Evolutionary conservation across 306 rosid species (phyloP).

Genomic region (Casuarina cunninghamiana): DNA sequence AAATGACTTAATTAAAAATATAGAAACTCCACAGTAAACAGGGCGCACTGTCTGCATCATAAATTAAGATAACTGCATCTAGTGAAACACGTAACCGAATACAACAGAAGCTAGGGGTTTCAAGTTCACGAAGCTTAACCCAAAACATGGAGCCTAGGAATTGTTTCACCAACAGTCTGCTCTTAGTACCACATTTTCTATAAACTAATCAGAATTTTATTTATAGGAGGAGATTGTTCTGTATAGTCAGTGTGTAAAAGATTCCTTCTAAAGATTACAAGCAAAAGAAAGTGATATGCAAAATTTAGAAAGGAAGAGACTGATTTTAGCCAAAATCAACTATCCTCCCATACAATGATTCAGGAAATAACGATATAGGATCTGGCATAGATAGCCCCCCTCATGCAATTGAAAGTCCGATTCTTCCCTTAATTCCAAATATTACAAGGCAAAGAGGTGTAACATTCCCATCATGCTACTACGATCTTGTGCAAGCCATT

Average conservation of each 20-base stretch:
- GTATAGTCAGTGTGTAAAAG: neutral
- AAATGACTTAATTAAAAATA: neutral
- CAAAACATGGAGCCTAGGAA: neutral
- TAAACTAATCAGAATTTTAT: too few species aligned
- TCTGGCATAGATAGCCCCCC: too few species aligned
- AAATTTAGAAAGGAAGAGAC: too few species aligned
- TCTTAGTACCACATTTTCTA: neutral
- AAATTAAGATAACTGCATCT: neutral
- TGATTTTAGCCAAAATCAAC: too few species aligned
- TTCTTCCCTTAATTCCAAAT: too few species aligned
- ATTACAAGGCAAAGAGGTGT: too few species aligned
- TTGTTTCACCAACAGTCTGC: neutral
- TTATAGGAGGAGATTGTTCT: too few species aligned
- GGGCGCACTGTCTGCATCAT: neutral
- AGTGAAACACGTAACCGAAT: neutral
- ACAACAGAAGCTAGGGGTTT: neutral
- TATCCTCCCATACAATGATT: too few species aligned
- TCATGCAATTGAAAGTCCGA: too few species aligned
- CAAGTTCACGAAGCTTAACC: neutral
- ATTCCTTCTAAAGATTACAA: neutral
- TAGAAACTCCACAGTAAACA: neutral
- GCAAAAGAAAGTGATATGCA: neutral
- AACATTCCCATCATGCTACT: too few species aligned
- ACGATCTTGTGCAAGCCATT: too few species aligned
- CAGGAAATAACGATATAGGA: too few species aligned